Evolutionary conservation across 176 grass and related monocot species (phyloP).

Genomic region (Juncus inflexus): DNA sequence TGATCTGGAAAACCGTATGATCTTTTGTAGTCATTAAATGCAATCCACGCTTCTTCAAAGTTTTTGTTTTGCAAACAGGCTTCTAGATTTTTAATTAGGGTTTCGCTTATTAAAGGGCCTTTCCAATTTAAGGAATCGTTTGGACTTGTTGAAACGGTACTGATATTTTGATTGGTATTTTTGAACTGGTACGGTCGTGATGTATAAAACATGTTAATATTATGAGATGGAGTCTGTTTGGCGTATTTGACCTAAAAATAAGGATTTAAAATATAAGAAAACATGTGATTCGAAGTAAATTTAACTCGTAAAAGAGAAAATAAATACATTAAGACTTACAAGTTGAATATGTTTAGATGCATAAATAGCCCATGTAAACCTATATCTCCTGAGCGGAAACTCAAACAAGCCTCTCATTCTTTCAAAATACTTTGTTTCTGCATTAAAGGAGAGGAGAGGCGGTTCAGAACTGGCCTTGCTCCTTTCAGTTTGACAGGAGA

Average conservation of each 20-base stretch:
- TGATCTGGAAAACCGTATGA: constrained; percentile 60
- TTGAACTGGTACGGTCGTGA: constrained; percentile 12
- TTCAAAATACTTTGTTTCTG: no score
- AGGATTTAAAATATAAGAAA: constrained; percentile 15
- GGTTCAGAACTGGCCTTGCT: no score
- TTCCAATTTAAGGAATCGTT: constrained; percentile 40
- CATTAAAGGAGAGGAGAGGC: no score
- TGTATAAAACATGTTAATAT: constrained; percentile 2
- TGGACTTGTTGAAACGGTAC: constrained; percentile 28
- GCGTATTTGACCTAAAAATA: constrained; percentile 38
- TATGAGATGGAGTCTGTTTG: constrained; percentile 2
- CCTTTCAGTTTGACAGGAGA: no score
- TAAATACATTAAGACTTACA: constrained; percentile 25
- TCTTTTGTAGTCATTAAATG: constrained; percentile 59
- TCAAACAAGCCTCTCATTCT: constrained; percentile 34
- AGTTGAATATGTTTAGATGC: background rate
- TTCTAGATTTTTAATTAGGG: constrained; percentile 48
- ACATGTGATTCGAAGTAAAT: background rate
- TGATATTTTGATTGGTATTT: constrained; percentile 5
- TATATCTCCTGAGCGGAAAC: background rate
- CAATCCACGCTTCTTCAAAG: constrained; percentile 50
- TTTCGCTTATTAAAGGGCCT: constrained; percentile 41
- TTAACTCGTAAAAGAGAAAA: constrained; percentile 4
- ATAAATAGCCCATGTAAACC: background rate
- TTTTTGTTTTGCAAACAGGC: constrained; percentile 47